Base-by-base conservation (phyloP, 257 asterid genomes). In the Osmanthus fragrans region DNA sequence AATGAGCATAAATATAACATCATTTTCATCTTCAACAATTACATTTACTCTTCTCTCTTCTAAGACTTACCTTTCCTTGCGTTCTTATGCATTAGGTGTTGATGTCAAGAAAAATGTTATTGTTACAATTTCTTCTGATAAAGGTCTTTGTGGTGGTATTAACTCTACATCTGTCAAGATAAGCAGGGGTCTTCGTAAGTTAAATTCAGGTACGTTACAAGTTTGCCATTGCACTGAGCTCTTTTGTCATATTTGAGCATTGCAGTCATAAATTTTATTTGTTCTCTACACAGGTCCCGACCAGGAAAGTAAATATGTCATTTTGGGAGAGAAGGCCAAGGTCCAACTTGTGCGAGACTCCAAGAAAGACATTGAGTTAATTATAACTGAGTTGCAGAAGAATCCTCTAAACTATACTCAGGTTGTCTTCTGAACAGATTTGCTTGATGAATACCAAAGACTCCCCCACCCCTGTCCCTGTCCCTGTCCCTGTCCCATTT, bases 321-420 rank as follows among this genome's bases (percentile, higher is more conserved):
- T 96, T 76, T 78, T 93, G 90, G 99, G 99, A 86, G 99, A 96
- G 51, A 96, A 96, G 90, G 99, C 95, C 37, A 96, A 90, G 90
- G 97, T 92, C 65, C 98, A 96, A 83, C 90, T 96, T 79, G 74
- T 96, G 67, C 94, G 99, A 40, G 97, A 93, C 83, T 91, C 99
- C 2, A 93, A 80, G 88, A 89, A 89, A 66, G 81, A 86, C 79
- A 96, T 96, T 75, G 89, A 85, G 71, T 72, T 96, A 75, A 68
- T 86, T n/a, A 23, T 96, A 16, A 88, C 97, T 11, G 99, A 96
- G 88, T 81, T 92, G 88, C 98, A 93, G 89, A 96, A 93, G 72
- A 89, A 96, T 83, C 97, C 97, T 76, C 89, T 96, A 77, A 96
- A 96, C 88, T 96, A 87, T 73, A 93, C 98, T 25, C 99, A 96